phyloP scores from a whole-genome alignment of 1,139 yeast species.

The Candida tetrigidarum region DNA sequence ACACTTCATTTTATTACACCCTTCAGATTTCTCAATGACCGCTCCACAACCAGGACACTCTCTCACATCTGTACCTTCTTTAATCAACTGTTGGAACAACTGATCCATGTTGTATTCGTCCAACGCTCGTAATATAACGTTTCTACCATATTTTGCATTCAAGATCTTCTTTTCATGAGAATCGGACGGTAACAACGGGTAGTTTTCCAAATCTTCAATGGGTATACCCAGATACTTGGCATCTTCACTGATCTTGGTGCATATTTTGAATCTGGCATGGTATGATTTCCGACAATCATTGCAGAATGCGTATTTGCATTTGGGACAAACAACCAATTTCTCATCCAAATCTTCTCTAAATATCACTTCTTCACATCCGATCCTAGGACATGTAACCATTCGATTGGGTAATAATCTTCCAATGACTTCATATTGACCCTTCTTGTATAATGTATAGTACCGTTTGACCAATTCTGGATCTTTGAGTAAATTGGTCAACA shows the following conservation, averaged over 20 bases:
- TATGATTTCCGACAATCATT: conserved; percentile 63
- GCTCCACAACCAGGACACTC: conserved; percentile 61
- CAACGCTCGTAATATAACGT: conserved; percentile 43
- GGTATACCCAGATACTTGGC: conserved; percentile 43
- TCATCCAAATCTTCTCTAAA: conserved; percentile 54
- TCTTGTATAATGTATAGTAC: conserved; percentile 41
- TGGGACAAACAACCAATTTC: conserved; percentile 55
- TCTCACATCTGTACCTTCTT: conserved; percentile 42
- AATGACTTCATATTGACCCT: conserved; percentile 46
- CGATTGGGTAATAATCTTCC: conserved; percentile 51
- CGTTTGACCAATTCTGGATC: conserved; percentile 34
- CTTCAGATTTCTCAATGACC: conserved; percentile 62
- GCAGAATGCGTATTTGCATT: conserved; percentile 64
- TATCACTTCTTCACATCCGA: conserved; percentile 45
- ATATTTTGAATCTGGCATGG: conserved; percentile 61
- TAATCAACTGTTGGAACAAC: conserved; percentile 49
- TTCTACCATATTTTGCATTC: conserved; percentile 54
- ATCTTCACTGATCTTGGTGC: conserved; percentile 26
- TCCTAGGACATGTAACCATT: conserved; percentile 57
- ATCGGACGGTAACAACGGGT: conserved; percentile 31
- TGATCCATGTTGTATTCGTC: conserved; percentile 53
- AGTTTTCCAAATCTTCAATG: conserved; percentile 42
- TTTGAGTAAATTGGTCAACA: conserved; percentile 33
- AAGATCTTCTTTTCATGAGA: conserved; percentile 39
- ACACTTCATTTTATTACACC: conserved; percentile 73